These are phyloP conservation scores for Dalbergia oliveri DNA, from an alignment of 306 rosid genomes.

Conservation along the genomic window DNA sequence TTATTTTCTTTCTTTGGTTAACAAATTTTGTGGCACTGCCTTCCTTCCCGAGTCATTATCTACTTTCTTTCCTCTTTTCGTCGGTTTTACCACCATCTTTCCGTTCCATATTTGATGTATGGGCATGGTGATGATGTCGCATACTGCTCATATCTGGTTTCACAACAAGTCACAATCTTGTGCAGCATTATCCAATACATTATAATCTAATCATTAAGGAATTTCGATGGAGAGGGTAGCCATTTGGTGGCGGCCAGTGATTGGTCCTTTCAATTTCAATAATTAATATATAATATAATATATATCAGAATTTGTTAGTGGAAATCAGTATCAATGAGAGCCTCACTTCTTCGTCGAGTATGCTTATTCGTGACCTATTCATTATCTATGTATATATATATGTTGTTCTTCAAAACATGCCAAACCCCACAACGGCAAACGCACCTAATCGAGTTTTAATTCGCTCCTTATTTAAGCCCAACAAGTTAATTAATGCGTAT, in stretches of 20 bases:
- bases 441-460: slow-evolving; percentile 37
- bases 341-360: background rate
- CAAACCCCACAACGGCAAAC: slow-evolving; percentile 42
- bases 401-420: slow-evolving; percentile 38
- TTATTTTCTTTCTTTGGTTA: slow-evolving; percentile 1
- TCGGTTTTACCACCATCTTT: background rate
- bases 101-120: background rate
- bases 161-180: slow-evolving; percentile 1
- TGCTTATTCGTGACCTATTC: background rate
- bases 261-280: slow-evolving; percentile 30
- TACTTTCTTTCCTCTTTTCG: slow-evolving; percentile 7
- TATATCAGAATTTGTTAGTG: slow-evolving; percentile 41
- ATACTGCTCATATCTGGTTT: slow-evolving; percentile 12
- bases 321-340: slow-evolving; percentile 37
- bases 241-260: background rate
- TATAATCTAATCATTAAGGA: background rate
- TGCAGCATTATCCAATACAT: background rate
- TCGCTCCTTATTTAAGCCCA: background rate
- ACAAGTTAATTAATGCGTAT: slow-evolving; percentile 3
- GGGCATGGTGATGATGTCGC: slow-evolving; percentile 23
- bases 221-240: slow-evolving; percentile 4
- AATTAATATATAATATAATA: background rate
- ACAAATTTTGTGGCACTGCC: slow-evolving; percentile 42
- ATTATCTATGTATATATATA: slow-evolving; percentile 34
- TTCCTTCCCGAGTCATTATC: slow-evolving; percentile 37